Percentiles rank a stretch among this genome's conserved stretches.
phyloP scores from a whole-genome alignment of 2,329 filamentous ascomycete genomes.

The Beauveria varroae region DNA sequence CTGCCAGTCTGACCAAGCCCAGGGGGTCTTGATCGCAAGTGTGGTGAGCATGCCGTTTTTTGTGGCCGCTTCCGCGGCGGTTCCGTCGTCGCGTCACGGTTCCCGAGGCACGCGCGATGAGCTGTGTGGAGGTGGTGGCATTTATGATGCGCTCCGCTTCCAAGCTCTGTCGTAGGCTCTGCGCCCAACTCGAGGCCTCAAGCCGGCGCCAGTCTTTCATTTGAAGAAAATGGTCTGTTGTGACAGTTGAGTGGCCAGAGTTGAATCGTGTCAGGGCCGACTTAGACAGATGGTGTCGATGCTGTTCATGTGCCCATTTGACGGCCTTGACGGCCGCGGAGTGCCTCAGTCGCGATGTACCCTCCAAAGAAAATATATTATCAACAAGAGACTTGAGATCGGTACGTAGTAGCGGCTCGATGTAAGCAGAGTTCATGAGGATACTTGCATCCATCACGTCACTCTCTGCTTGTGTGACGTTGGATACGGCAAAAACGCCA shows the following conservation, averaged over 20 bases:
- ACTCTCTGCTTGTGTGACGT: slow-evolving; percentile 59
- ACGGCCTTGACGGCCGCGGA: slow-evolving; percentile 75
- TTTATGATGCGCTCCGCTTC: slow-evolving; percentile 22
- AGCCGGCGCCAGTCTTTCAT: slow-evolving; percentile 23
- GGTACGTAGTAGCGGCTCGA: slow-evolving; percentile 69
- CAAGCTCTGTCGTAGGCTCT: slow-evolving; percentile 28
- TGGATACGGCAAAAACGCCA: slow-evolving; percentile 70
- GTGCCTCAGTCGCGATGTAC: slow-evolving; percentile 74
- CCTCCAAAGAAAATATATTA: slow-evolving; percentile 69
- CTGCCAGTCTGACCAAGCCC: slow-evolving; percentile 63
- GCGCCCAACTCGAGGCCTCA: slow-evolving; percentile 30
- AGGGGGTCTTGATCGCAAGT: slow-evolving; percentile 61
- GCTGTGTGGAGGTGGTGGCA: background rate
- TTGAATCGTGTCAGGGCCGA: slow-evolving; percentile 13
- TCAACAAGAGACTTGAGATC: slow-evolving; percentile 66
- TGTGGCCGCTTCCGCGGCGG: background rate
- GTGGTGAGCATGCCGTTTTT: slow-evolving; percentile 21
- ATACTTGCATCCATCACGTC: slow-evolving; percentile 89
- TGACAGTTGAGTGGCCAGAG: slow-evolving; percentile 8
- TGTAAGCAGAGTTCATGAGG: slow-evolving; percentile 86
- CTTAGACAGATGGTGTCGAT: background rate
- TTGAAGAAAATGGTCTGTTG: slow-evolving; percentile 13
- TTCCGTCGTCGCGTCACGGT: background rate
- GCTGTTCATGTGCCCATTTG: slow-evolving; percentile 41
- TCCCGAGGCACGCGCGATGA: background rate